Evolutionary conservation across 768 basidiomycete species (phyloP), one percentile per base, ranked within the genome.

Genomic region (Strobilomyces dryophilus): DNA sequence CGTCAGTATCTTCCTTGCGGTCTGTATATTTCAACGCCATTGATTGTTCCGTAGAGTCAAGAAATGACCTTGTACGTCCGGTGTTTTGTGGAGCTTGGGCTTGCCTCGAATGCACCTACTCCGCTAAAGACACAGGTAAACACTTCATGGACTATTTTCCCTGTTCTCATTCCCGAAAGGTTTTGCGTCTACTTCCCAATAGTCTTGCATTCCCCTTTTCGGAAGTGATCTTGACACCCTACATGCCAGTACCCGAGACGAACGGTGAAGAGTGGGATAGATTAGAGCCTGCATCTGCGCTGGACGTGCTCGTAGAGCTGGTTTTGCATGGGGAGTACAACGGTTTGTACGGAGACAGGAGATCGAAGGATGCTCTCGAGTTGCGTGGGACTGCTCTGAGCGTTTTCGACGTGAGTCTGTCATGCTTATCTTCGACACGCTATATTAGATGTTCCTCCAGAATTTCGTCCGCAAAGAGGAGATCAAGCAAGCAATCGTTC

Each of bases 191-290:
- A 15, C 75, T 89, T n/a, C 80, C 85, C 14, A 64, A 59, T 21
- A 74, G 59, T 62, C 76, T 69, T 61, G 82, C 73, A 61, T 87
- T 79, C 62, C 85, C 81, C 45, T 70, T 98, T 60, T 75, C 84
- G 46, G 73, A 84, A 58, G 68, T 95, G 63, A 74, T 82, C 58
- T 66, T 89, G 54, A 84, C 87, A 51, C 81, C 87, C 56, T 84
- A 90, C 66, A 76, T 87, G 71, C 81, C 90, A 62, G 82, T 87
- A 40, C 82, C 89, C 53, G 83, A 91, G 69, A 80, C 95, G 50
- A 80, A 89, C 55, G 92, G 92, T 8, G 93, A 95, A 70, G 92
- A 95, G 65, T 93, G 91, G 91, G 91, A 95, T 66, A 80, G 93
- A 20, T 68, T 95, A 21, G 89, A 93, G 54, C 76, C 83, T 5